Evolutionary conservation across 148 eudicot species (phyloP).

Genomic region (Dysphania ambrosioides): DNA sequence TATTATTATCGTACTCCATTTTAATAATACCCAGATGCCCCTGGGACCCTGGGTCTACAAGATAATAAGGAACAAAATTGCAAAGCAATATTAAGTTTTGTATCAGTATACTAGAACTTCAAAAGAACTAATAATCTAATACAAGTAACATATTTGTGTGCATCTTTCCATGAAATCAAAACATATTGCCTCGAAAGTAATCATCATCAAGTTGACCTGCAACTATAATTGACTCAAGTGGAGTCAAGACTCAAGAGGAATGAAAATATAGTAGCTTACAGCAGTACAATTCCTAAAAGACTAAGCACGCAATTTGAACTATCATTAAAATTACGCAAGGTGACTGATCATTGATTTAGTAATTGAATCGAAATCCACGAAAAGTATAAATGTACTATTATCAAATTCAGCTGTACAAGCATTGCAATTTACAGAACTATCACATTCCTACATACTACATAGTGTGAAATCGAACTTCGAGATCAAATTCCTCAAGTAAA

Average conservation of each 20-base stretch:
- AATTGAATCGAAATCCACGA: constrained; percentile 1
- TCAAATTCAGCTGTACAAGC: not conserved
- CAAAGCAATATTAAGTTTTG: constrained; percentile 9
- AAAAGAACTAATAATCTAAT: not conserved
- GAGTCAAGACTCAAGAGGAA: not conserved
- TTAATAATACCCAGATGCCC: constrained; percentile 34
- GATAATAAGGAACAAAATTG: constrained; percentile 43
- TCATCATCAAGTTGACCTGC: not conserved
- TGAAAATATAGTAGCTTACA: not conserved
- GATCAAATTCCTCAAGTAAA: not conserved
- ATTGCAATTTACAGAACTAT: not conserved
- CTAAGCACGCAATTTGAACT: no score
- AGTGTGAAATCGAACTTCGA: constrained; percentile 1
- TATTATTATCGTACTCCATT: constrained; percentile 70
- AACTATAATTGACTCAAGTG: not conserved
- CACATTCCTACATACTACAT: not conserved
- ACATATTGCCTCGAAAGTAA: constrained; percentile 8
- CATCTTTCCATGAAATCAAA: constrained; percentile 9
- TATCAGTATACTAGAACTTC: constrained; percentile 8
- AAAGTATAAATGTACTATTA: not conserved
- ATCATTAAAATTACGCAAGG: no score
- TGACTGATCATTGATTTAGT: not conserved
- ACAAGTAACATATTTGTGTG: not conserved
- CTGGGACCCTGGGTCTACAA: constrained; percentile 33
- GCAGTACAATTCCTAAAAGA: not conserved